Conservation (phyloP, 1,284 basidiomycete species). For the Ganoderma resinaceum region DNA sequence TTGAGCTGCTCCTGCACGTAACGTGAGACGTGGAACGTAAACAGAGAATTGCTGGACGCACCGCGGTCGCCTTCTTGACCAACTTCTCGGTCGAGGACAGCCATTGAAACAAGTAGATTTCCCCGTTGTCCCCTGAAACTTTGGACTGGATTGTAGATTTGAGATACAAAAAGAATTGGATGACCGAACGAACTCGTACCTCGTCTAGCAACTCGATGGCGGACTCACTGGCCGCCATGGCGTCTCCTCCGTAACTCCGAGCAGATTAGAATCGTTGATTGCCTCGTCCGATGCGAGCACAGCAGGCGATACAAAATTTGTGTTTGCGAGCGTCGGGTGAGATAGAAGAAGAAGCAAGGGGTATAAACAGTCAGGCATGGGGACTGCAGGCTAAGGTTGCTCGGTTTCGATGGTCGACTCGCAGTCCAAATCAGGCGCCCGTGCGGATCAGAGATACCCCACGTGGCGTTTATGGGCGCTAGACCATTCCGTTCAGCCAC, state of each 20-base stretch:
- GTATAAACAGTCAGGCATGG: neutral
- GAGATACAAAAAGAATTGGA: neutral
- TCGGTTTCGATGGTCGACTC: neutral
- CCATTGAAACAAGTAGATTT: conserved; percentile 87
- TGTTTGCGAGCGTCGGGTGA: neutral
- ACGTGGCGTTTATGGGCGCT: neutral
- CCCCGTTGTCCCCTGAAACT: conserved; percentile 76
- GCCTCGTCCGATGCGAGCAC: neutral
- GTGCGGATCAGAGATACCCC: neutral
- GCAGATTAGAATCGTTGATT: neutral
- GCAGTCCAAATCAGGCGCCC: neutral
- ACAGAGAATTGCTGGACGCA: conserved; percentile 43
- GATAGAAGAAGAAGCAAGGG: neutral
- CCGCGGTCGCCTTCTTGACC: conserved; percentile 55
- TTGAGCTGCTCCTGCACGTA: conserved; percentile 68
- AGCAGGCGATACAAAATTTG: neutral
- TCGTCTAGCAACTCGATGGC: conserved; percentile 27
- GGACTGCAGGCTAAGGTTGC: neutral
- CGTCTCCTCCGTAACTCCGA: neutral
- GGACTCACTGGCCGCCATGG: conserved; percentile 26
- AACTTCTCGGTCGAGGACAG: conserved; percentile 71
- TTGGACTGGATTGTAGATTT: conserved; percentile 57
- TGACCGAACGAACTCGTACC: conserved; percentile 8
- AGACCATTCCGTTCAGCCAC: neutral
- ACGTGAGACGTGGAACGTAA: neutral